Evolutionary conservation across 2,329 filamentous ascomycete genomes (phyloP), one percentile per base, ranked within the genome.

Genomic region (Epichloe typhina): DNA sequence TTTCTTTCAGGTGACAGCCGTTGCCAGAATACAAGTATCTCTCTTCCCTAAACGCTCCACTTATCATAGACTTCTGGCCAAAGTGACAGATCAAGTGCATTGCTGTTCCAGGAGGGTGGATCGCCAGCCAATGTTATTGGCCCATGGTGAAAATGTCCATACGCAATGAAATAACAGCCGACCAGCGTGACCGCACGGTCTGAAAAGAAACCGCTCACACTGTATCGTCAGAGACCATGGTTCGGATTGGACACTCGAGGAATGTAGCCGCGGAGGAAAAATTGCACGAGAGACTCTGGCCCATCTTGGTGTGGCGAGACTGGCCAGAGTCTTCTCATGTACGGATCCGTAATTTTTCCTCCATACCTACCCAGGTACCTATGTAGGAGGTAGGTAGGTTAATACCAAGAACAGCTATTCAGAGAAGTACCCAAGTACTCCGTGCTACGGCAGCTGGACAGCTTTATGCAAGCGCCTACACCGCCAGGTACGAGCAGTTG

Each of bases 81-180:
- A 47, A 40, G 36, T 26, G 37, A 36, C 47, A 33, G 19, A 40
- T 21, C 8, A 19, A 23, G 23, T 48, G 46, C 46, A 40, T 19
- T 31, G 40, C 49, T 15, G 49, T 43, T 38, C 44, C 31, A 51
- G 26, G 37, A 35, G 39, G 43, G 39, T 47, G 49, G 49, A 31
- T 31, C 44, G 35, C 23, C 15, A 19, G 15, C 44, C 37, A 42
- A 41, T 23, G 3, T 36, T 17, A 47, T 51, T 51, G 44, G 44
- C 12, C 15, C 17, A 19, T 7, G 9, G 19, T 31, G 8, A 31
- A 6, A 15, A 37, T n/a, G 9, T 31, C 37, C 44, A 26, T 23
- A 17, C 42, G 15, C 42, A 31, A 13, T 21, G 37, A 41, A 37
- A 48, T 41, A 36, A 48, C 17, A 21, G 31, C 35, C 46, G 12